Conservation (phyloP, 2,329 filamentous ascomycete species). For the Ophiostoma ips region DNA sequence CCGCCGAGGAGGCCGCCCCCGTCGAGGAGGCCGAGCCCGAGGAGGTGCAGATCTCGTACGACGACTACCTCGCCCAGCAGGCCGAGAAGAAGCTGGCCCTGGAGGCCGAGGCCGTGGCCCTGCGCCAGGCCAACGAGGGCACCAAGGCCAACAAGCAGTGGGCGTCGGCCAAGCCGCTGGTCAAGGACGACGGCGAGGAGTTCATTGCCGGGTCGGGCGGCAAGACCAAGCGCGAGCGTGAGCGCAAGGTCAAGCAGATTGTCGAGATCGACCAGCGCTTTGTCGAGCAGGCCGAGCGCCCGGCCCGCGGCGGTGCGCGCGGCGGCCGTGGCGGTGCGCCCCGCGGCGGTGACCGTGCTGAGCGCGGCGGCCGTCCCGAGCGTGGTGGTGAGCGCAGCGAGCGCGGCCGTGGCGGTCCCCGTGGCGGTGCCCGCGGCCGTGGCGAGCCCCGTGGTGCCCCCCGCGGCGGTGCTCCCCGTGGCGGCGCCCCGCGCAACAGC, state of each 20-base stretch:
- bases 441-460: slow-evolving; percentile 30
- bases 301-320: slow-evolving; percentile 35
- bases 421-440: slow-evolving; percentile 26
- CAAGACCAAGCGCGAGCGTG: slow-evolving; percentile 75
- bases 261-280: slow-evolving; percentile 80
- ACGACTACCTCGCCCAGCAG: slow-evolving; percentile 66
- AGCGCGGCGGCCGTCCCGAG: slow-evolving; percentile 25
- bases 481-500: slow-evolving; percentile 30
- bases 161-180: slow-evolving; percentile 63
- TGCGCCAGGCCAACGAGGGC: slow-evolving; percentile 89
- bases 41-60: slow-evolving; percentile 83
- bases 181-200: slow-evolving; percentile 54
- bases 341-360: slow-evolving; percentile 32
- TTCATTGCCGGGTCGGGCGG: slow-evolving; percentile 62
- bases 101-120: slow-evolving; percentile 43
- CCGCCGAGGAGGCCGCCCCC: slow-evolving; percentile 26
- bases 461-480: slow-evolving; percentile 15
- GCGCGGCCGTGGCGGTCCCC: slow-evolving; percentile 29
- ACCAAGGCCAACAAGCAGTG: slow-evolving; percentile 83
- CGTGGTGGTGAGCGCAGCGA: slow-evolving; percentile 30
- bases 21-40: slow-evolving; percentile 45
- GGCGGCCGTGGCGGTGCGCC: slow-evolving; percentile 28
- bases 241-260: slow-evolving; percentile 82
- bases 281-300: slow-evolving; percentile 57
- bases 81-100: slow-evolving; percentile 65